These are phyloP conservation scores for Yueomyces sinensis DNA, from an alignment of 805 yeast genomes.

Conservation along the genomic window DNA sequence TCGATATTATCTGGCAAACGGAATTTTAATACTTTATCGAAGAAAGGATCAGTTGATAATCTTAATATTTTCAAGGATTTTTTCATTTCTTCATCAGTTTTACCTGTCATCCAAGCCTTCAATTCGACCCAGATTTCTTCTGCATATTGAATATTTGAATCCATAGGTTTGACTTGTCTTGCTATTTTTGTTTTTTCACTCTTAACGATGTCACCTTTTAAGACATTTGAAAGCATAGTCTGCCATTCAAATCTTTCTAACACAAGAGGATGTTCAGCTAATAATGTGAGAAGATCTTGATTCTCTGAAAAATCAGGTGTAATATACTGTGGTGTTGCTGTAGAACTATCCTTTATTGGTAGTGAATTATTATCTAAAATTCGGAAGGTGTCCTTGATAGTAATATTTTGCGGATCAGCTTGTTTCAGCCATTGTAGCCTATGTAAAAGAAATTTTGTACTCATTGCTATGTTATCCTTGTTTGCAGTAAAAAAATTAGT, in stretches of 20 bases:
- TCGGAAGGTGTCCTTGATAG: slow-evolving; percentile 6
- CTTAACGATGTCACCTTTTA: slow-evolving; percentile 88
- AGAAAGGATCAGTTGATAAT: slow-evolving; percentile 55
- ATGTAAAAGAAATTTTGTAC: slow-evolving; percentile 14
- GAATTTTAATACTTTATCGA: slow-evolving; percentile 57
- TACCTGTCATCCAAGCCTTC: slow-evolving; percentile 66
- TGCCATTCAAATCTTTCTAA: slow-evolving; percentile 91
- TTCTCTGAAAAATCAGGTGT: slow-evolving; percentile 7
- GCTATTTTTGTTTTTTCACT: slow-evolving; percentile 75
- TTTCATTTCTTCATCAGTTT: slow-evolving; percentile 68
- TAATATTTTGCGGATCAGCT: slow-evolving; percentile 29
- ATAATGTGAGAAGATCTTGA: slow-evolving; percentile 7
- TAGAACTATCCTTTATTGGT: neutral
- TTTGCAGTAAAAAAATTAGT: slow-evolving; percentile 10
- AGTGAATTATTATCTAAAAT: slow-evolving; percentile 3
- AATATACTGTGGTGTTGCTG: neutral
- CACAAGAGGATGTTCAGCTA: slow-evolving; percentile 27
- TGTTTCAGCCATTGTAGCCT: slow-evolving; percentile 25
- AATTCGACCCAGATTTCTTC: slow-evolving; percentile 74
- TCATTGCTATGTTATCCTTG: slow-evolving; percentile 13
- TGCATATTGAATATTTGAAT: slow-evolving; percentile 15
- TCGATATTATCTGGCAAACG: slow-evolving; percentile 35
- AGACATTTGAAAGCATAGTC: slow-evolving; percentile 75
- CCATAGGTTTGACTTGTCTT: slow-evolving; percentile 26
- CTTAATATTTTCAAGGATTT: slow-evolving; percentile 56